Conservation (phyloP, 441 rosid species). For the Erysimum pusillum region DNA sequence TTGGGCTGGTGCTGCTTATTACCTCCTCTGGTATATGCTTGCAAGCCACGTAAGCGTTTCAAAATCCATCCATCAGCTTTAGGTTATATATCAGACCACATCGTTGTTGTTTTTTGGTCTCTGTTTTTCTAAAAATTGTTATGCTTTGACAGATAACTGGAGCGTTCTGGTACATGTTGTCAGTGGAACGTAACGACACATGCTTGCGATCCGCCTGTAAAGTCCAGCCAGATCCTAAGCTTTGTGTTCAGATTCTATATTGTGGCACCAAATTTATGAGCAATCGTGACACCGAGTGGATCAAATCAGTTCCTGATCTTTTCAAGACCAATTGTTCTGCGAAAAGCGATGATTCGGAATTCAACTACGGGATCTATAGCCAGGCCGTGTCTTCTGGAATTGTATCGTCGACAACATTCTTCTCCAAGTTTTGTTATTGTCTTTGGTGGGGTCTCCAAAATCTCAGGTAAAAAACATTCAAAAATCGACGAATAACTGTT, state of each 20-base stretch:
- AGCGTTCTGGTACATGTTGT: slow-evolving; percentile 87
- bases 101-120: too few species aligned
- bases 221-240: slow-evolving; percentile 48
- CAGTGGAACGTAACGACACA: slow-evolving; percentile 76
- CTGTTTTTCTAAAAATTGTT: too few species aligned
- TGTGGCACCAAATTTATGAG: slow-evolving; percentile 64
- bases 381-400: slow-evolving; percentile 79
- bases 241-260: slow-evolving; percentile 63
- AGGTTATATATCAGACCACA: too few species aligned
- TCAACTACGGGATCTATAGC: slow-evolving; percentile 77
- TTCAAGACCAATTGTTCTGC: slow-evolving; percentile 55
- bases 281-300: slow-evolving; percentile 60
- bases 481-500: not conserved
- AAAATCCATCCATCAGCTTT: too few species aligned
- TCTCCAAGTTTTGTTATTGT: slow-evolving; percentile 79
- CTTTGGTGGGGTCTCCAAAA: slow-evolving; percentile 98
- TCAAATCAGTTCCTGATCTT: slow-evolving; percentile 50
- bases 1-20: slow-evolving; percentile 89
- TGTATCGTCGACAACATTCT: slow-evolving; percentile 58
- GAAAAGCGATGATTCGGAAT: slow-evolving; percentile 47
- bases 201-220: slow-evolving; percentile 79
- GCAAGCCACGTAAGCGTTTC: slow-evolving; percentile 96
- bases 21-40: slow-evolving; percentile 93
- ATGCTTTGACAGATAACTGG: slow-evolving; percentile 90
- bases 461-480: slow-evolving; percentile 90